Evolutionary conservation across 768 basidiomycete species (phyloP), one percentile per base, ranked within the genome.

Genomic region (Macrolepiota fuliginosa): DNA sequence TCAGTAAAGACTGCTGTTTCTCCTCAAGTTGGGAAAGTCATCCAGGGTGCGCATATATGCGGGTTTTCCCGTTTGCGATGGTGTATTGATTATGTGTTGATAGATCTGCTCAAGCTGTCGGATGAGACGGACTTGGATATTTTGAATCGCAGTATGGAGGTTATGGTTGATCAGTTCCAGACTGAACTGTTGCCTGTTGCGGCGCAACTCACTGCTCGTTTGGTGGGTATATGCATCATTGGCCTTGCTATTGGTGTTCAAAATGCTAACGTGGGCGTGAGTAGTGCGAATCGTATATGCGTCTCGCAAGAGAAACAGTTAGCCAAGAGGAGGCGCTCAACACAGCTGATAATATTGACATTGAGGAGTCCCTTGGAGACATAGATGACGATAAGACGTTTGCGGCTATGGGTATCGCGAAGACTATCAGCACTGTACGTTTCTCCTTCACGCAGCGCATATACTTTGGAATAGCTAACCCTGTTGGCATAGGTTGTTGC

Each of bases 111-210:
- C 67, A 92, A 92, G 71, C 80, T 96, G 47, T 87, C 91, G n/a
- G 91, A 94, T 70, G 91, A 95, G 74, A 93, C 92, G 49, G 94
- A 96, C 71, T 76, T 96, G 47, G 93, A 96, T 70, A 82, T 92
- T 52, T 79, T 95, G 58, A 93, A 92, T 68, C 80, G 78, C 63
- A 84, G 89, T 68, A 92, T 94, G 88, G 90, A 93, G 67, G 83
- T 85, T 25, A 88, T 96, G 84, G 94, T 95, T 15, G 86, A 92
- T 65, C 83, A 84, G 45, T 96, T 92, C 83, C 87, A 91, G 69
- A 84, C 84, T 3, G 91, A 95, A 77, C 77, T 96, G 4, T 76
- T 93, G 3, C 93, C 93, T 4, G 93, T 95, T 45, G 91, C 92
- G 15, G 87, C 87, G 36, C 88, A 92, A 71, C 79, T 96, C 49